phyloP scores from a whole-genome alignment of 352 stramenopile genomes.

The Aphanomyces cochlioides region DNA sequence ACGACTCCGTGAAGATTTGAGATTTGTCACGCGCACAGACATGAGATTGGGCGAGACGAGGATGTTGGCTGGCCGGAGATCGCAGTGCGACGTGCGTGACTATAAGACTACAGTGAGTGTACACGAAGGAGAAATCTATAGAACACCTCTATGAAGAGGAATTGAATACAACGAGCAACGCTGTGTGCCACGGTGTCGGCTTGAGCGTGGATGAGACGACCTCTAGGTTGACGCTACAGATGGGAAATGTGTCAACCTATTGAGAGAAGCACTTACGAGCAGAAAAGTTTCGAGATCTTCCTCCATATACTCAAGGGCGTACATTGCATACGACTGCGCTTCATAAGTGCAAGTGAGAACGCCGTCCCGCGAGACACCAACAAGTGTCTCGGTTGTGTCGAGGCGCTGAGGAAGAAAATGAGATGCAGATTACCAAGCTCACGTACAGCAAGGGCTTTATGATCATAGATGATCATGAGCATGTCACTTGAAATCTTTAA shows the following conservation, averaged over 20 bases:
- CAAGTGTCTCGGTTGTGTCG: constrained; percentile 1
- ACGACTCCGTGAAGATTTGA: constrained; percentile 23
- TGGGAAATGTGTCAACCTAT: not conserved
- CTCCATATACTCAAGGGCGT: constrained; percentile 14
- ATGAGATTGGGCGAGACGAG: not conserved
- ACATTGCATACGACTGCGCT: not conserved
- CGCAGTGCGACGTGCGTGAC: constrained; percentile 21
- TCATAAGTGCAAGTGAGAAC: not conserved
- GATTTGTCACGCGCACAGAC: constrained; percentile 6
- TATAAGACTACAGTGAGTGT: not conserved
- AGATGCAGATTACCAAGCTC: not conserved
- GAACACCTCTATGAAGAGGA: constrained; percentile 13
- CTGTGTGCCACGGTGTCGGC: constrained; percentile 5
- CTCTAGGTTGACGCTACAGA: not conserved
- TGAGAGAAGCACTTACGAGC: constrained; percentile 9
- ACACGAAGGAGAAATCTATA: not conserved
- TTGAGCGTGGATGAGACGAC: not conserved
- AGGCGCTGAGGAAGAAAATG: not conserved
- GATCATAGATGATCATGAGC: constrained; percentile 5
- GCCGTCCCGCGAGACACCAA: constrained; percentile 1
- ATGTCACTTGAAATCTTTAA: constrained; percentile 14
- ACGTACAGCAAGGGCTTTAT: constrained; percentile 12
- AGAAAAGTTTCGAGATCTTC: constrained; percentile 18
- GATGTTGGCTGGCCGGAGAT: constrained; percentile 21
- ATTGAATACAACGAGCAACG: constrained; percentile 14